Conservation (phyloP, 1,139 yeast genomes). For the Suhomyces ambrosiae region DNA sequence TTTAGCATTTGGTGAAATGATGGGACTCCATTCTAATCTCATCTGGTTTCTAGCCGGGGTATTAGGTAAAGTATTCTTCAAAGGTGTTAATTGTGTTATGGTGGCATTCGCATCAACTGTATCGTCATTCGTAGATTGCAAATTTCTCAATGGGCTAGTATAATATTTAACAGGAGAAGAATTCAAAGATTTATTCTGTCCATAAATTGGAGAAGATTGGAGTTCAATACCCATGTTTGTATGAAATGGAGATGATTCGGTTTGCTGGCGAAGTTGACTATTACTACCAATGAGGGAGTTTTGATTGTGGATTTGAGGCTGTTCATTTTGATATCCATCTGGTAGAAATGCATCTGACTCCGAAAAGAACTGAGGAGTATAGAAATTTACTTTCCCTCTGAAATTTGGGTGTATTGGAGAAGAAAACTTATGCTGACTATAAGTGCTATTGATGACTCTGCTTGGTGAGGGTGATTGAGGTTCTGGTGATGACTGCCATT, state of each 20-base stretch:
- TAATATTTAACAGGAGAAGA: conserved; percentile 39
- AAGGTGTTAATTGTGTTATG: conserved; percentile 44
- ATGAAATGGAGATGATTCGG: conserved; percentile 11
- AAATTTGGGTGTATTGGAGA: conserved; percentile 34
- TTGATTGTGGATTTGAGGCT: conserved; percentile 13
- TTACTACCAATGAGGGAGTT: conserved; percentile 2
- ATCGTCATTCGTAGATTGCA: conserved; percentile 30
- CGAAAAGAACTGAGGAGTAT: conserved; percentile 45
- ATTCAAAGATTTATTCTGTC: conserved; percentile 17
- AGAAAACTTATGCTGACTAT: conserved; percentile 18
- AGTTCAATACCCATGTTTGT: conserved; percentile 9
- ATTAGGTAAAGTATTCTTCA: conserved; percentile 34
- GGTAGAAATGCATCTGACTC: conserved; percentile 20
- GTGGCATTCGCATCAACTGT: conserved; percentile 46
- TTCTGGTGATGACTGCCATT: conserved; percentile 45
- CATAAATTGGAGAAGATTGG: conserved; percentile 35
- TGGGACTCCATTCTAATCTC: conserved; percentile 57
- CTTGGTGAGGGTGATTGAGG: conserved; percentile 39
- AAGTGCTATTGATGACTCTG: conserved; percentile 10
- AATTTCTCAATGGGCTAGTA: conserved; percentile 31
- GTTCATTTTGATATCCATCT: conserved; percentile 8
- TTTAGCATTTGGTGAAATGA: conserved; percentile 49
- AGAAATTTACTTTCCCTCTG: conserved; percentile 28
- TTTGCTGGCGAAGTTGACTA: conserved; percentile 4
- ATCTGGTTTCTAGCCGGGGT: conserved; percentile 43